Evolutionary conservation across 2,329 filamentous ascomycete genomes (phyloP).

Genomic region (Cladosporium phlei): DNA sequence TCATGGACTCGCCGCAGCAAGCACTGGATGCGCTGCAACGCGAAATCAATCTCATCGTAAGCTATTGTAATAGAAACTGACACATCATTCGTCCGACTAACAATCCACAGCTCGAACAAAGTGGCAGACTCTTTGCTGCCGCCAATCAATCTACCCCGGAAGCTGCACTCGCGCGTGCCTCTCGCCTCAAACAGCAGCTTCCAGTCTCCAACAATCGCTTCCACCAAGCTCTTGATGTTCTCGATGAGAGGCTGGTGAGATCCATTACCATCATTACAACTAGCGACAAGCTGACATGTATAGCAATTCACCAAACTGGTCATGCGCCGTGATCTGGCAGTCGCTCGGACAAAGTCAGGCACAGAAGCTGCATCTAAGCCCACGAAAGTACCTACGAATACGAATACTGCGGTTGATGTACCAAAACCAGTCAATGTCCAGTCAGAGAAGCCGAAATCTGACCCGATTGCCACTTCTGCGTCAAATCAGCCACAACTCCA

Average conservation of each 20-base stretch:
- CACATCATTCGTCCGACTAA: not conserved
- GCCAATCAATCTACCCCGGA: slow-evolving; percentile 27
- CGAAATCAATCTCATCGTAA: slow-evolving; percentile 46
- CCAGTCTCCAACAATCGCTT: slow-evolving; percentile 41
- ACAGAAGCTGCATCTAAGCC: not conserved
- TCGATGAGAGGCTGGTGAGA: slow-evolving; percentile 44
- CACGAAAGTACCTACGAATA: not conserved
- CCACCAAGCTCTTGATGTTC: slow-evolving; percentile 48
- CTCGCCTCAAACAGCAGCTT: slow-evolving; percentile 35
- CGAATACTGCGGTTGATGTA: not conserved
- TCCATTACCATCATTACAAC: not conserved
- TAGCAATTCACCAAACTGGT: slow-evolving; percentile 31
- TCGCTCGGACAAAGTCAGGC: slow-evolving; percentile 22
- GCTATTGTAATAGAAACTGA: slow-evolving; percentile 11
- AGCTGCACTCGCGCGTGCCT: slow-evolving; percentile 27
- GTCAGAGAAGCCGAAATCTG: not conserved
- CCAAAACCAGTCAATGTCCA: not conserved
- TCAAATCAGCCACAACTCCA: slow-evolving; percentile 10
- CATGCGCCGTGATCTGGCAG: slow-evolving; percentile 33
- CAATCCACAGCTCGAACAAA: slow-evolving; percentile 36
- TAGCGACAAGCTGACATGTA: not conserved
- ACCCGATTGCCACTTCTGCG: slow-evolving; percentile 3
- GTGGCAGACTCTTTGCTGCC: slow-evolving; percentile 43
- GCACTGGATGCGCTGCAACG: slow-evolving; percentile 43
- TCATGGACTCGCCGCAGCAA: slow-evolving; percentile 13